phyloP scores from a whole-genome alignment of 1,284 basidiomycete genomes.

The Crucibulum cyathiforme region DNA sequence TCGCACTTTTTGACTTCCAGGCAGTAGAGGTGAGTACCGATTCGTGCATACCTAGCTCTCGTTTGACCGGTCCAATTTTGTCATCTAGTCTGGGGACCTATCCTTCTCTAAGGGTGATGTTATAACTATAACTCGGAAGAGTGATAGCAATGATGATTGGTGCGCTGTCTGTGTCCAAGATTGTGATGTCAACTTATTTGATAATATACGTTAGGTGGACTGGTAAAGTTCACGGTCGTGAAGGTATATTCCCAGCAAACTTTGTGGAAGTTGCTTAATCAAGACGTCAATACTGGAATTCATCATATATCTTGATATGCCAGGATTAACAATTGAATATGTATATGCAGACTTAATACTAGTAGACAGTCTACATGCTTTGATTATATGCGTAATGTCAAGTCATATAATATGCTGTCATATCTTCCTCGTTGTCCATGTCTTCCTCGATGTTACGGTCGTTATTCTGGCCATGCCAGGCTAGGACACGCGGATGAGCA shows the following conservation, averaged over 20 bases:
- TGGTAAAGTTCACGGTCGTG: conserved; percentile 52
- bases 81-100: conserved; percentile 73
- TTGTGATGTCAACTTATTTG: conserved; percentile 1
- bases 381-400: not conserved
- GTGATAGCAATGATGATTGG: conserved; percentile 82
- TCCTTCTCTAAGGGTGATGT: conserved; percentile 87
- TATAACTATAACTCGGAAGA: conserved; percentile 77
- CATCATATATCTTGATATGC: too few species aligned
- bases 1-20: conserved; percentile 81
- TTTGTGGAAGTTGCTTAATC: conserved; percentile 62
- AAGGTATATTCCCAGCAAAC: conserved; percentile 70
- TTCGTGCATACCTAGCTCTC: not conserved
- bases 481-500: conserved; percentile 50
- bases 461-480: conserved; percentile 34
- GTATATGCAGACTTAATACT: not conserved
- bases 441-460: conserved; percentile 1
- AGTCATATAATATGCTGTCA: conserved; percentile 25
- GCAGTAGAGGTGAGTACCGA: conserved; percentile 65
- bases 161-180: conserved; percentile 34
- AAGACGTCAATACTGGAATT: too few species aligned
- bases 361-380: not conserved
- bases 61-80: conserved; percentile 3
- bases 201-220: conserved; percentile 64
- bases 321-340: too few species aligned
- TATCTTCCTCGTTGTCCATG: conserved; percentile 30